Percentiles rank a stretch among this genome's conserved stretches.
Evolutionary conservation across 2,329 filamentous ascomycete genomes (phyloP).

Genomic region (Xylaria multiplex): DNA sequence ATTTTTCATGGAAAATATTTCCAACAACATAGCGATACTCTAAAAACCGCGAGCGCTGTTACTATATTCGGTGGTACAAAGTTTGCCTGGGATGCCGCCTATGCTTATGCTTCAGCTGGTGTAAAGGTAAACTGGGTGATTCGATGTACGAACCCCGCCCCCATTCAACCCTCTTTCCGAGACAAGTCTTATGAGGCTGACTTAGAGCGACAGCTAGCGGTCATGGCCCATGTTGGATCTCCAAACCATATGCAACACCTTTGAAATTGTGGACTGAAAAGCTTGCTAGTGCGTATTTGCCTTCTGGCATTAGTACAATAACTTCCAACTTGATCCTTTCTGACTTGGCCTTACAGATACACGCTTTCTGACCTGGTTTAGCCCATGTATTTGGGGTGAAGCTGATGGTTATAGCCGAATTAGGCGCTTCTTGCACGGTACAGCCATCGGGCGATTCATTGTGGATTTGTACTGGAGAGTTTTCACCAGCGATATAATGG

Average conservation of each 20-base stretch:
- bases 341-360: slow-evolving; percentile 54
- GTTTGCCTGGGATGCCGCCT: slow-evolving; percentile 71
- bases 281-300: slow-evolving; percentile 53
- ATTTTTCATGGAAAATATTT: slow-evolving; percentile 68
- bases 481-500: slow-evolving; percentile 64
- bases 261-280: slow-evolving; percentile 62
- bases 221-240: slow-evolving; percentile 65
- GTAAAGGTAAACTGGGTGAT: slow-evolving; percentile 67
- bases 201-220: slow-evolving; percentile 53
- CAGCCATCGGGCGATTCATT: slow-evolving; percentile 64
- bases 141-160: slow-evolving; percentile 47
- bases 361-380: slow-evolving; percentile 77
- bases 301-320: too few species aligned
- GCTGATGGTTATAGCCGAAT: slow-evolving; percentile 67
- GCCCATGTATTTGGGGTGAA: slow-evolving; percentile 76
- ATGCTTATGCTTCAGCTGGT: slow-evolving; percentile 63
- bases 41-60: slow-evolving; percentile 52
- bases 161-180: too few species aligned
- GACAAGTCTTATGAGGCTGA: too few species aligned
- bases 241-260: slow-evolving; percentile 61
- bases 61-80: slow-evolving; percentile 70
- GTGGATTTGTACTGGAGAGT: slow-evolving; percentile 68
- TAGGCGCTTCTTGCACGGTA: slow-evolving; percentile 67
- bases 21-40: slow-evolving; percentile 46
- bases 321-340: too few species aligned